These are phyloP conservation scores for Irpex sp. DNA, from an alignment of 1,284 basidiomycete species.

Conservation along the genomic window DNA sequence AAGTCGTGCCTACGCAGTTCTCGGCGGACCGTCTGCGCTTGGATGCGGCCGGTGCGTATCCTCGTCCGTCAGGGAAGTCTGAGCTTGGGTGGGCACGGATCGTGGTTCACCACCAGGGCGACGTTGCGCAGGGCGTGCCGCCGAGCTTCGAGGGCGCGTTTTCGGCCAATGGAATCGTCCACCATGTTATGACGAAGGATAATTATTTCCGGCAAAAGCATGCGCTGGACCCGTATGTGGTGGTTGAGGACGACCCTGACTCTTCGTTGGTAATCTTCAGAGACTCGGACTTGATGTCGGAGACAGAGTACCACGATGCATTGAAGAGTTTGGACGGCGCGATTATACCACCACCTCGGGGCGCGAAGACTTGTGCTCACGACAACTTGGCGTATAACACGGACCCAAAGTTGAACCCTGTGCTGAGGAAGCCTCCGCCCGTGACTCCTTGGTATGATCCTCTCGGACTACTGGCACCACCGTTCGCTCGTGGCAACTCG, in stretches of 20 bases:
- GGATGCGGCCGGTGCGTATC: constrained; percentile 49
- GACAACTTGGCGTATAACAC: constrained; percentile 69
- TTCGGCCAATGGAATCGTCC: constrained; percentile 60
- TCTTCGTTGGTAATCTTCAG: constrained; percentile 67
- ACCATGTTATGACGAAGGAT: constrained; percentile 72
- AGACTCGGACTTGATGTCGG: constrained; percentile 59
- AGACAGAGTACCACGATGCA: constrained; percentile 42
- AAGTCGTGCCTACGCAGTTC: constrained; percentile 53
- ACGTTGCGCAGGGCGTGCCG: constrained; percentile 38
- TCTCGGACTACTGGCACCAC: constrained; percentile 32
- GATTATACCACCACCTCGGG: constrained; percentile 18
- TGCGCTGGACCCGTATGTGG: constrained; percentile 52
- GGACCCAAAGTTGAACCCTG: constrained; percentile 52
- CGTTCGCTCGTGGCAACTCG: constrained; percentile 22
- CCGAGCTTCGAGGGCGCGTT: constrained; percentile 80
- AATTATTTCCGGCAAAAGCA: constrained; percentile 66
- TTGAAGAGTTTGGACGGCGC: constrained; percentile 12
- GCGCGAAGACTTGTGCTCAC: constrained; percentile 56
- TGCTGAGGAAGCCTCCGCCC: constrained; percentile 34
- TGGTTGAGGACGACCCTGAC: constrained; percentile 38
- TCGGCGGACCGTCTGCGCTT: constrained; percentile 54
- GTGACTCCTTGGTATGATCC: constrained; percentile 39
- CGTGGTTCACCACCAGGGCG: constrained; percentile 65
- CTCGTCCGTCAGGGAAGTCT: constrained; percentile 33
- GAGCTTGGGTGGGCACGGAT: constrained; percentile 71